Conservation (phyloP, 2,329 filamentous ascomycete genomes). For the Pseudopithomyces chartarum region DNA sequence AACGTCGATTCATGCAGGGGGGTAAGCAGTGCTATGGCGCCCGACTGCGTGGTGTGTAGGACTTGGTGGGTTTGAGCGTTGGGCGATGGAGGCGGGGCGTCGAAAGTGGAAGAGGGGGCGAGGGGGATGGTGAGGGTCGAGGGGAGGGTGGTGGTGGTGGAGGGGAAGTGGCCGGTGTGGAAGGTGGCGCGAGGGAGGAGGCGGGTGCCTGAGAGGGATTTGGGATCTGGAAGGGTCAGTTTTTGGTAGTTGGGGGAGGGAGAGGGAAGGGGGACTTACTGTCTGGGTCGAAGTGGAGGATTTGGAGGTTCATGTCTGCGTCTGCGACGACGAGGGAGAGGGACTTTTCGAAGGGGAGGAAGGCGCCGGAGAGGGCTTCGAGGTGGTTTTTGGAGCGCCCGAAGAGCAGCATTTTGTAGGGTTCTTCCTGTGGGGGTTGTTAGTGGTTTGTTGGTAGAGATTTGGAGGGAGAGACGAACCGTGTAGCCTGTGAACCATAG, state of each 20-base stretch:
- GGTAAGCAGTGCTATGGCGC: constrained; percentile 76
- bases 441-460: constrained; percentile 7
- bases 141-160: constrained; percentile 76
- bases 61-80: constrained; percentile 33
- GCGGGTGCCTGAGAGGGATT: constrained; percentile 86
- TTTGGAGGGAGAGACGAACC: constrained; percentile 43
- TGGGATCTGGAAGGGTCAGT: constrained; percentile 69
- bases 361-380: constrained; percentile 81
- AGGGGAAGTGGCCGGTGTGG: constrained; percentile 79
- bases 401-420: constrained; percentile 92
- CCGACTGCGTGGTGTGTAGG: constrained; percentile 59
- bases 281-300: constrained; percentile 93
- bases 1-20: constrained; percentile 81
- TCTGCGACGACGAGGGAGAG: constrained; percentile 84
- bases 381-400: constrained; percentile 82
- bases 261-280: constrained; percentile 60
- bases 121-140: constrained; percentile 60
- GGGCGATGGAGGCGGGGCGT: constrained; percentile 20
- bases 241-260: neutral
- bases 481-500: constrained; percentile 96
- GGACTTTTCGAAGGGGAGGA: constrained; percentile 83
- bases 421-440: constrained; percentile 69
- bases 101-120: constrained; percentile 27
- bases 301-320: constrained; percentile 81
- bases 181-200: constrained; percentile 88